phyloP scores from a whole-genome alignment of 164 flowering plant genomes.

The Piper longum region DNA sequence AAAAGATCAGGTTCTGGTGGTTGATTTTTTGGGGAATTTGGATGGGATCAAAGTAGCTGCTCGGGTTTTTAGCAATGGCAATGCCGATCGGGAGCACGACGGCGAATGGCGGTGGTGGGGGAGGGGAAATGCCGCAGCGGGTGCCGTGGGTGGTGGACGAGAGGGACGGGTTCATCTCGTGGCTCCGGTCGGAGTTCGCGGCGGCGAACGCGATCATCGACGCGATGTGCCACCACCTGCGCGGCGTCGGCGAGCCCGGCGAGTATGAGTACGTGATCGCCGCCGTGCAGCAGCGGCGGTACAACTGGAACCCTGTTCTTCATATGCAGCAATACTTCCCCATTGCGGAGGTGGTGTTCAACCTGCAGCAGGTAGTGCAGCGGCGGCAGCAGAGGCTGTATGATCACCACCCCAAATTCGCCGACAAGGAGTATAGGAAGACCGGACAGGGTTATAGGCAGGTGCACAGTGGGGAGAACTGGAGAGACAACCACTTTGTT shows the following conservation, averaged over 20 bases:
- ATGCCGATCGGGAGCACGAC: constrained; percentile 58
- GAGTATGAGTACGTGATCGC: constrained; percentile 61
- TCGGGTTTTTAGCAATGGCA: constrained; percentile 25
- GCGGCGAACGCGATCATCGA: constrained; percentile 89
- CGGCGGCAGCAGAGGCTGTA: constrained; percentile 33
- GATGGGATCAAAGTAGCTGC: no score
- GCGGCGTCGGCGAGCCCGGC: constrained; percentile 43
- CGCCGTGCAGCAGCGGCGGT: constrained; percentile 59
- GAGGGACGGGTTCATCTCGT: constrained; percentile 62
- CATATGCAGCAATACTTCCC: constrained; percentile 89
- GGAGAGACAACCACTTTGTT: constrained; percentile 17
- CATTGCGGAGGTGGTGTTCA: constrained; percentile 39
- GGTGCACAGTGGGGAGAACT: constrained; percentile 22
- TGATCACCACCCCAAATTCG: constrained; percentile 17
- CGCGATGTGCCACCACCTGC: constrained; percentile 54
- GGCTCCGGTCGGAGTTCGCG: constrained; percentile 77
- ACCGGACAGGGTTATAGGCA: constrained; percentile 21
- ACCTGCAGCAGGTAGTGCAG: constrained; percentile 55
- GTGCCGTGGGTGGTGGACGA: constrained; percentile 59
- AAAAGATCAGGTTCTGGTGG: no score
- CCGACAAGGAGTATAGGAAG: constrained; percentile 36
- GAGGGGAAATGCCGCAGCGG: constrained; percentile 10
- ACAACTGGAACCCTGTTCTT: constrained; percentile 69
- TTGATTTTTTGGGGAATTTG: no score
- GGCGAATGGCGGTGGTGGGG: constrained; percentile 12